phyloP scores from a whole-genome alignment of 1,284 basidiomycete genomes.

The Porodaedalea pini region DNA sequence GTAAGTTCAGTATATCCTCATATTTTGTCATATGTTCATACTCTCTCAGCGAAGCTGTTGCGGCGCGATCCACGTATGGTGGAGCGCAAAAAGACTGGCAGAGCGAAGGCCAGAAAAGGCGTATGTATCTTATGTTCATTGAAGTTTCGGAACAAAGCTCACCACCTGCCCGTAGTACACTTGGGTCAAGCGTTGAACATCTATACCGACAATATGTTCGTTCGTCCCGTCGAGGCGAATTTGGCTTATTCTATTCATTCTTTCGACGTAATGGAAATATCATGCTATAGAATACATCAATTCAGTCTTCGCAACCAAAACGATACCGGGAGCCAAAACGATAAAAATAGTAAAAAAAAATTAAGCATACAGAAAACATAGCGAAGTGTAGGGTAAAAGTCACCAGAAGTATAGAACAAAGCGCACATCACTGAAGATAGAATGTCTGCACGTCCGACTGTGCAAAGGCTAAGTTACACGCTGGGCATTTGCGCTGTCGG shows the following conservation, averaged over 20 bases:
- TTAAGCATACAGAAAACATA: constrained; percentile 20
- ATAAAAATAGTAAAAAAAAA: constrained; percentile 20
- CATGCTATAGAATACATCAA: constrained; percentile 18
- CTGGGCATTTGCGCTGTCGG: constrained; percentile 94
- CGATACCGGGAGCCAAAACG: constrained; percentile 5
- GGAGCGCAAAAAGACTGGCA: constrained; percentile 94
- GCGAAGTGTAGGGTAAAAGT: constrained; percentile 11
- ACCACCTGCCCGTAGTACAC: constrained; percentile 54
- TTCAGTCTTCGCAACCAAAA: constrained; percentile 5
- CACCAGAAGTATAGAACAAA: background rate
- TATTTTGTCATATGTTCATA: constrained; percentile 12
- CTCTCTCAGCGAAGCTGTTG: constrained; percentile 70
- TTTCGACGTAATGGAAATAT: background rate
- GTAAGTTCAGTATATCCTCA: constrained; percentile 40
- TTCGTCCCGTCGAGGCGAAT: background rate
- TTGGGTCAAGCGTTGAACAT: constrained; percentile 89
- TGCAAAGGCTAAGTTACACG: constrained; percentile 83
- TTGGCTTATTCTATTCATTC: constrained; percentile 5
- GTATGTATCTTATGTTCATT: constrained; percentile 47
- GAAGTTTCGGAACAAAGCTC: background rate
- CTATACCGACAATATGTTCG: background rate
- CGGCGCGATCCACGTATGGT: constrained; percentile 95
- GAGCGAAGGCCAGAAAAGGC: constrained; percentile 87
- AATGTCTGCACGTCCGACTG: constrained; percentile 84
- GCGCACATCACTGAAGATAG: constrained; percentile 67